phyloP scores from a whole-genome alignment of 1,284 basidiomycete species.

The Puccinia horiana region DNA sequence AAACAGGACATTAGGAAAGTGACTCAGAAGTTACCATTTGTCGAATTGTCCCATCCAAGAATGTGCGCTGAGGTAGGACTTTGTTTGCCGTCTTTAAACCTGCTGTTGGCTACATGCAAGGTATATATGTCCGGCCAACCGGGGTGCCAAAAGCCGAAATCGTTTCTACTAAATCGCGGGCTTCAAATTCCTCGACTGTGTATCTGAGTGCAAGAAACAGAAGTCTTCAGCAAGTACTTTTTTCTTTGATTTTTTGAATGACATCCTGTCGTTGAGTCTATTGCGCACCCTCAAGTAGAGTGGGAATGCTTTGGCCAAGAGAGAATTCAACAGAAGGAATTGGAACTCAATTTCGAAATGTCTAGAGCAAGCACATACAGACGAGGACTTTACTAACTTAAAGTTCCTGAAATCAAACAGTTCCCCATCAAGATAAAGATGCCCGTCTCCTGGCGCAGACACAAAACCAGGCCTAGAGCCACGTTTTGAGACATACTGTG shows the following conservation, averaged over 20 bases:
- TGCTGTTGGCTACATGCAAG: constrained; percentile 30
- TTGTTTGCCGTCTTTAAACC: constrained; percentile 22
- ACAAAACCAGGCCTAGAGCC: constrained; percentile 28
- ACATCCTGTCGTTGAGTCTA: not conserved
- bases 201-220: too few relatives aligned
- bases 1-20: too few relatives aligned
- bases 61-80: constrained; percentile 15
- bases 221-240: too few relatives aligned
- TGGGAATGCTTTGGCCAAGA: constrained; percentile 4
- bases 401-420: constrained; percentile 46
- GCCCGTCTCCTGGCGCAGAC: constrained; percentile 35
- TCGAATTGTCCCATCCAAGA: constrained; percentile 31
- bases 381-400: constrained; percentile 16
- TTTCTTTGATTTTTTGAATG: too few relatives aligned
- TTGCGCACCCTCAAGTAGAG: constrained; percentile 27
- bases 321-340: not conserved
- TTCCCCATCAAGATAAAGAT: constrained; percentile 34
- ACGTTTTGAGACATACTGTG: not conserved
- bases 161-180: constrained; percentile 18
- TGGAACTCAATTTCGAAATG: too few relatives aligned
- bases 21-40: constrained; percentile 20
- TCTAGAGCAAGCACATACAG: not conserved
- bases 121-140: constrained; percentile 40
- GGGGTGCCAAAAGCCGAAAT: constrained; percentile 43
- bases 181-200: constrained; percentile 31